Percentiles rank a stretch among this genome's conserved stretches.
Evolutionary conservation across 495 filamentous ascomycete genomes (phyloP).

Genomic region (Melanomma pulvis-pyrius): DNA sequence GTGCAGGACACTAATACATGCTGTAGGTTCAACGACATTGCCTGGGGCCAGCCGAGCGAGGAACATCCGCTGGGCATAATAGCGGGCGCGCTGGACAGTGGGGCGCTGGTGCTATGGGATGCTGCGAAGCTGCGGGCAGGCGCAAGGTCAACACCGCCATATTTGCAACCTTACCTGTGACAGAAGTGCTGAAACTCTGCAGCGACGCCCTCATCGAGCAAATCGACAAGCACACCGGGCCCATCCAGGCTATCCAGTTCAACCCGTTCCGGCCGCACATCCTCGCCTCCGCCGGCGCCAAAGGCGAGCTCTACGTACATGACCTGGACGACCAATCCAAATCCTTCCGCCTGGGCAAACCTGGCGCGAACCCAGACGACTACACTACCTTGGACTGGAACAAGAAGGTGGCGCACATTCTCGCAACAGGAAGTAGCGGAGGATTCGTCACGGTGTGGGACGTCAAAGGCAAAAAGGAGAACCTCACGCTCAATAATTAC

Average conservation of each 20-base stretch:
- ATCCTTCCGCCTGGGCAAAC: constrained; percentile 84
- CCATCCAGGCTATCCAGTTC: constrained; percentile 96
- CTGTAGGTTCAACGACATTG: constrained; percentile 90
- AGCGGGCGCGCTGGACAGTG: constrained; percentile 94
- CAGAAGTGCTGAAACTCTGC: constrained; percentile 29
- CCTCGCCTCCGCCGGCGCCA: constrained; percentile 87
- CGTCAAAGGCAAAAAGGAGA: constrained; percentile 94
- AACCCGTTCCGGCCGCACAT: constrained; percentile 93
- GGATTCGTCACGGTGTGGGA: constrained; percentile 99
- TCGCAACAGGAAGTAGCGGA: constrained; percentile 90
- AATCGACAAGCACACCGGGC: constrained; percentile 88
- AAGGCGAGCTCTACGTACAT: constrained; percentile 95
- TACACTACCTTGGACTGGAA: constrained; percentile 98
- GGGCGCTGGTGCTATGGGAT: constrained; percentile 94
- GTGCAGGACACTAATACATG: neutral
- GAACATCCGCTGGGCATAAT: constrained; percentile 81
- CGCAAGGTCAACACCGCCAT: constrained; percentile 49
- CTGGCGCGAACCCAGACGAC: constrained; percentile 86
- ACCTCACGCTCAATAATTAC: constrained; percentile 88
- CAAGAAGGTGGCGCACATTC: constrained; percentile 93
- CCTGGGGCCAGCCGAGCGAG: constrained; percentile 81
- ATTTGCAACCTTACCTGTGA: neutral
- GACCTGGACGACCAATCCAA: constrained; percentile 82
- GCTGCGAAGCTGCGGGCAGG: constrained; percentile 79
- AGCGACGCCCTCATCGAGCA: constrained; percentile 81